phyloP scores from a whole-genome alignment of 139 green algal genomes.

The Chlamydomonas applanata region DNA sequence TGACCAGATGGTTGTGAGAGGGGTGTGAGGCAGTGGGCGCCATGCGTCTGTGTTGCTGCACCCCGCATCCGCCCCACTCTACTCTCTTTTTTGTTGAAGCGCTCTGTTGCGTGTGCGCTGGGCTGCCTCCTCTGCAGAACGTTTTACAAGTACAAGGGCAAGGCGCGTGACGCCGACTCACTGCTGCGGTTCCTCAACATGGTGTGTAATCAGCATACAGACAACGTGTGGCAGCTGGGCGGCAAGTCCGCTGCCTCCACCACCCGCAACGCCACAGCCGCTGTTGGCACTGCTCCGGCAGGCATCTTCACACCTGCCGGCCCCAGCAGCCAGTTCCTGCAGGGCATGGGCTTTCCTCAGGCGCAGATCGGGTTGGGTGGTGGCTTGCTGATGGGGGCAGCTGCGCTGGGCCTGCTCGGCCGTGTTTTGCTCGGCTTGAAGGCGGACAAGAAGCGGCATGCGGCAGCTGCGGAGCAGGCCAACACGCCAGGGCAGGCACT shows the following conservation, averaged over 20 bases:
- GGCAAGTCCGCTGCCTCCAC: background rate
- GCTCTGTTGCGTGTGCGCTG: background rate
- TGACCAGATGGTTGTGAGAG: too few relatives aligned
- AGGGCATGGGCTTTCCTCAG: background rate
- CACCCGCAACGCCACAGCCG: background rate
- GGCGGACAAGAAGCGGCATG: background rate
- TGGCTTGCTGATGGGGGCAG: background rate
- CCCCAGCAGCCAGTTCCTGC: background rate
- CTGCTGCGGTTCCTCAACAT: constrained; percentile 49
- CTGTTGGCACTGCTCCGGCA: background rate
- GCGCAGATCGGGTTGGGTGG: background rate
- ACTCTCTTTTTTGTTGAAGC: too few relatives aligned
- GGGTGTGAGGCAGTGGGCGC: too few relatives aligned
- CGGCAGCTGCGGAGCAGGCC: background rate
- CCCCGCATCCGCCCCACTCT: too few relatives aligned
- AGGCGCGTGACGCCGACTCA: constrained; percentile 15
- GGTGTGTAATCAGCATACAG: constrained; percentile 30
- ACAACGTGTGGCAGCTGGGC: constrained; percentile 18
- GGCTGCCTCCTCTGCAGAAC: too few relatives aligned
- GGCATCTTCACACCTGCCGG: background rate
- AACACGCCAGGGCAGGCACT: background rate
- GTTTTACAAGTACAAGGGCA: constrained; percentile 42
- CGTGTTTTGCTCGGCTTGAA: background rate
- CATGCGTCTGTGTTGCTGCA: too few relatives aligned
- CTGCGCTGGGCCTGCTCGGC: background rate